phyloP scores from a whole-genome alignment of 768 basidiomycete species.

The Leucocoprinus sp. region DNA sequence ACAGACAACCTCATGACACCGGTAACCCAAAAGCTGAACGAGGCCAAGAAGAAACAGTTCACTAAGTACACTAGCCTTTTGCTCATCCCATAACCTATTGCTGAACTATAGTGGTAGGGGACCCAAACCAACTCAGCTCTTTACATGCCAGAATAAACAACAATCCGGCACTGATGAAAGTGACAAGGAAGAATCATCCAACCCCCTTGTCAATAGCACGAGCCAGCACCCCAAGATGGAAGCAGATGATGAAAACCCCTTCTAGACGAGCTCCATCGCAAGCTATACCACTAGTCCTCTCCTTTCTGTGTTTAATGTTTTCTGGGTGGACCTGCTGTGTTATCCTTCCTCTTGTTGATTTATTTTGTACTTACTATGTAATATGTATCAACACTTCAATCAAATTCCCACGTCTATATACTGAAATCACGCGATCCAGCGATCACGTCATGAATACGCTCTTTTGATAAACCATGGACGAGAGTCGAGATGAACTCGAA shows the following conservation, averaged over 20 bases:
- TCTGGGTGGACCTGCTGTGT: slow-evolving; percentile 10
- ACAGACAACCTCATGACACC: slow-evolving; percentile 96
- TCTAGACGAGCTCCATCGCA: slow-evolving; percentile 28
- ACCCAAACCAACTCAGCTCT: slow-evolving; percentile 55
- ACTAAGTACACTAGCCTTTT: slow-evolving; percentile 53
- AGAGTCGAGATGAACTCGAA: slow-evolving; percentile 1
- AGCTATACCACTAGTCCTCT: slow-evolving; percentile 11
- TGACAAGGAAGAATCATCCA: slow-evolving; percentile 11
- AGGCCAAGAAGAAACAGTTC: slow-evolving; percentile 91
- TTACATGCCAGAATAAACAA: slow-evolving; percentile 37
- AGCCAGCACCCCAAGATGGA: slow-evolving; percentile 26
- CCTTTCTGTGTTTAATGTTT: background rate
- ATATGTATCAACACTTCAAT: slow-evolving; percentile 17
- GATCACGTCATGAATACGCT: background rate
- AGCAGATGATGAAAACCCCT: slow-evolving; percentile 66
- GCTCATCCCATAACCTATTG: background rate
- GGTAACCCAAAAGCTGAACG: slow-evolving; percentile 83
- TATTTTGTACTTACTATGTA: slow-evolving; percentile 14
- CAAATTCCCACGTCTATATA: slow-evolving; percentile 20
- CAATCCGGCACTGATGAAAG: slow-evolving; percentile 33
- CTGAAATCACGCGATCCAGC: background rate
- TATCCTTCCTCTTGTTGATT: slow-evolving; percentile 4
- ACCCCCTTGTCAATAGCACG: background rate
- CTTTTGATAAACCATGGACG: background rate
- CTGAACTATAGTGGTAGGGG: slow-evolving; percentile 31